Evolutionary conservation across 805 yeast species (phyloP).

Genomic region (Candida khao-thaluensis): DNA sequence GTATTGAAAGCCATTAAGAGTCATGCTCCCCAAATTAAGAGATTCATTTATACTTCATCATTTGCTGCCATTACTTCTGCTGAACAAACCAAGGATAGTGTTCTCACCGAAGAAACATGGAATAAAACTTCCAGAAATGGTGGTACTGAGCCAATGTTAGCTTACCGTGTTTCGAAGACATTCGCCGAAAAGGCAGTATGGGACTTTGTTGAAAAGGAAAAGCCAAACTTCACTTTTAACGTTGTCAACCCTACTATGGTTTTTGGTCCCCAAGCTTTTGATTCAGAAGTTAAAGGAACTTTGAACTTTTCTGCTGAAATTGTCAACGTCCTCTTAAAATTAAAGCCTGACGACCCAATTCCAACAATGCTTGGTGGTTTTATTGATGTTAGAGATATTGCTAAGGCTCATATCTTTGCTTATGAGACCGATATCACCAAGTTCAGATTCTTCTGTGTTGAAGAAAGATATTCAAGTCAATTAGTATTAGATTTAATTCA

Average conservation of each 20-base stretch:
- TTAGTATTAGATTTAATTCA: constrained; percentile 22
- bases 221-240: constrained; percentile 37
- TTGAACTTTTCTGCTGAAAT: constrained; percentile 29
- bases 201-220: constrained; percentile 41
- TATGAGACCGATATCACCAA: constrained; percentile 29
- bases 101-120: constrained; percentile 35
- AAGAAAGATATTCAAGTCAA: constrained; percentile 17
- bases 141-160: constrained; percentile 21
- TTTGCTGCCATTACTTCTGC: constrained; percentile 8
- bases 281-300: constrained; percentile 23
- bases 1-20: constrained; percentile 39
- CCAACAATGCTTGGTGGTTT: constrained; percentile 19
- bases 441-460: constrained; percentile 8
- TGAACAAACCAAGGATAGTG: constrained; percentile 7
- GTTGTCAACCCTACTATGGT: constrained; percentile 46
- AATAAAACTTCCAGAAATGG: constrained; percentile 17
- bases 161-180: constrained; percentile 47
- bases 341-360: constrained; percentile 18
- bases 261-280: constrained; percentile 53
- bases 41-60: constrained; percentile 56
- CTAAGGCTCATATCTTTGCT: constrained; percentile 54
- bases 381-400: constrained; percentile 64
- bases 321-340: constrained; percentile 27
- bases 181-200: constrained; percentile 60
- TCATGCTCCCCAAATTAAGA: constrained; percentile 40